Evolutionary conservation across 176 grass and related monocot species (phyloP).

Genomic region (Thinopyrum elongatum): DNA sequence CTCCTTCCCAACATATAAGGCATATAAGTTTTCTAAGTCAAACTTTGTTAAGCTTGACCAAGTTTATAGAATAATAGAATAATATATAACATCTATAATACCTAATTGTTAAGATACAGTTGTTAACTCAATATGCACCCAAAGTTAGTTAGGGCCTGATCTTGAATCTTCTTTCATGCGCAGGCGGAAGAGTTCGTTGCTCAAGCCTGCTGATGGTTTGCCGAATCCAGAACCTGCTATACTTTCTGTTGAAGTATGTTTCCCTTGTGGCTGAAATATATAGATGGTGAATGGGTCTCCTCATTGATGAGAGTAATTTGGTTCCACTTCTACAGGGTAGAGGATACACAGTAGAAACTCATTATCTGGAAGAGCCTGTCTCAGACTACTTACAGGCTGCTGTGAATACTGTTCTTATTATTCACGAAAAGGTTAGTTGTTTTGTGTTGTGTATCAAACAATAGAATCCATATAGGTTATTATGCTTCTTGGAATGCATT

Average conservation of each 20-base stretch:
- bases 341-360: slow-evolving; percentile 85
- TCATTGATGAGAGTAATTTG: slow-evolving; percentile 14
- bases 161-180: slow-evolving; percentile 25
- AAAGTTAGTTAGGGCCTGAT: not conserved
- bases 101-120: not conserved
- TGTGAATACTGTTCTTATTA: slow-evolving; percentile 72
- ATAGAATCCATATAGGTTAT: slow-evolving; percentile 4
- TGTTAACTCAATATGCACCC: not conserved
- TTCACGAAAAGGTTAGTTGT: slow-evolving; percentile 77
- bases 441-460: slow-evolving; percentile 14
- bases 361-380: slow-evolving; percentile 93
- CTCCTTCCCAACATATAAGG: not conserved
- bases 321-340: slow-evolving; percentile 60
- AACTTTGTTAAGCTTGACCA: not conserved
- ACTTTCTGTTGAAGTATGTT: slow-evolving; percentile 96
- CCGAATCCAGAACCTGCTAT: slow-evolving; percentile 76
- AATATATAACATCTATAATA: no score
- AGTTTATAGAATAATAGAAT: not conserved
- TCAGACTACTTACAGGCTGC: slow-evolving; percentile 79
- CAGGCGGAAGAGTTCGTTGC: slow-evolving; percentile 57
- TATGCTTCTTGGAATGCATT: not conserved
- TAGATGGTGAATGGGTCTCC: not conserved
- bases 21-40: not conserved
- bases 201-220: slow-evolving; percentile 47
- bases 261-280: slow-evolving; percentile 18